Conservation (phyloP, 1,284 basidiomycete genomes). For the Ganoderma lingzhi region DNA sequence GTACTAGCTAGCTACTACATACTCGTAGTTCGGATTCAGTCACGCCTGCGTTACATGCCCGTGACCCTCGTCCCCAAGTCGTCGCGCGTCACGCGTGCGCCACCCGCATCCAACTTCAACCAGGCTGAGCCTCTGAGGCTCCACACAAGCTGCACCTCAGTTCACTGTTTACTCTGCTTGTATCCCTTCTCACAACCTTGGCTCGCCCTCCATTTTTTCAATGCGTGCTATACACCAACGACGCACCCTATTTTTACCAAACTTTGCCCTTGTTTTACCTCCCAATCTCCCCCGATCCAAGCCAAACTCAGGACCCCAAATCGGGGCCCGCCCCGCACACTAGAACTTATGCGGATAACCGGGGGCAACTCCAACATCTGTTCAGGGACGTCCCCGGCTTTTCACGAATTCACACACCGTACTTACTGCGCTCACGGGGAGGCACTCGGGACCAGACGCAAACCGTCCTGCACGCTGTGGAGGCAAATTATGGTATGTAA, state of each 20-base stretch:
- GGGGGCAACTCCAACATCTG: not conserved
- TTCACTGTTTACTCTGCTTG: not conserved
- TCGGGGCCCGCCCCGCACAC: conserved; percentile 6
- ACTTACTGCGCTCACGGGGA: not conserved
- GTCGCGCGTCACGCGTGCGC: not conserved
- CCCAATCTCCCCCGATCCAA: not conserved
- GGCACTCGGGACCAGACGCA: not conserved
- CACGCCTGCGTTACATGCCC: conserved; percentile 25
- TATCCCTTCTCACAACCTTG: not conserved
- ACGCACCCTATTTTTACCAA: not conserved
- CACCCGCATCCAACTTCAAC: not conserved
- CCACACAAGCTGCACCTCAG: not conserved
- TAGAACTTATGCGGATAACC: conserved; percentile 14
- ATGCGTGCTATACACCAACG: not conserved
- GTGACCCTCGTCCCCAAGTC: conserved; percentile 18
- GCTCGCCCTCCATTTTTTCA: not conserved
- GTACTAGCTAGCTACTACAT: not conserved
- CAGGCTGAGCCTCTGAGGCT: not conserved
- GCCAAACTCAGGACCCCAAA: not conserved
- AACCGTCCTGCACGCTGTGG: not conserved
- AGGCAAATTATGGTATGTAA: too few relatives aligned
- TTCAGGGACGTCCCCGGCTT: not conserved
- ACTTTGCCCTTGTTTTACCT: not conserved
- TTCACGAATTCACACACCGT: not conserved
- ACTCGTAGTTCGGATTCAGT: conserved; percentile 27